Evolutionary conservation across 768 basidiomycete genomes (phyloP).

Genomic region (Piloderma croceum): DNA sequence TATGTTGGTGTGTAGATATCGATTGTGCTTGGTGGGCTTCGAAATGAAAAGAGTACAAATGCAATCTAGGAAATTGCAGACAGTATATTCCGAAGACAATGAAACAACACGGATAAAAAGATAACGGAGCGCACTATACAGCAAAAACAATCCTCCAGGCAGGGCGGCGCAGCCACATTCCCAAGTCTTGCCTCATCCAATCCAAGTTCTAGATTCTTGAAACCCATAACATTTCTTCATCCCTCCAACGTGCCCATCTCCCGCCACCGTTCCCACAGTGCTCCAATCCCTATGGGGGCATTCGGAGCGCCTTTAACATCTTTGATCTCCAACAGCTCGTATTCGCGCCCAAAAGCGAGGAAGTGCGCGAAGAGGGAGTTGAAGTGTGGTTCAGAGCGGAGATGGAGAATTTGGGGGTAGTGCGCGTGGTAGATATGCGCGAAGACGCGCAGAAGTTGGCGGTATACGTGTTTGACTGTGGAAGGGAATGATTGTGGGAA

Average conservation of each 20-base stretch:
- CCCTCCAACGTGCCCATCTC: constrained; percentile 53
- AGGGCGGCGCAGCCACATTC: no score
- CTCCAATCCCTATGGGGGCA: constrained; percentile 62
- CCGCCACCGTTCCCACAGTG: constrained; percentile 86
- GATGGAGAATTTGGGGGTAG: constrained; percentile 84
- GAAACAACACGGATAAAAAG: no score
- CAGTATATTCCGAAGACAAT: no score
- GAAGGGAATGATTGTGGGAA: constrained; percentile 87
- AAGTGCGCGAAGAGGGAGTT: constrained; percentile 98
- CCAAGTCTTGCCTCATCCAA: no score
- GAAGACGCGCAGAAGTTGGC: constrained; percentile 93
- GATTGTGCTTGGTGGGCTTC: no score
- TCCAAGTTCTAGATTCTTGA: no score
- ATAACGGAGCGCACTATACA: no score
- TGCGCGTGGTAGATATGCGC: constrained; percentile 97
- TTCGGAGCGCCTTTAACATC: constrained; percentile 73
- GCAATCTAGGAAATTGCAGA: no score
- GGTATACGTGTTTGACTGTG: constrained; percentile 90
- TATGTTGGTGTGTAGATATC: no score
- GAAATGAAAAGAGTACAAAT: no score
- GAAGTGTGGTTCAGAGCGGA: constrained; percentile 91
- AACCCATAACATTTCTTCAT: no score
- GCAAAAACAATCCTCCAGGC: no score
- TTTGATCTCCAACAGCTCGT: constrained; percentile 83
- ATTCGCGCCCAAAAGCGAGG: constrained; percentile 91